These are phyloP conservation scores for Beauveria medogensis DNA, from an alignment of 2,329 filamentous ascomycete species.

Conservation along the genomic window DNA sequence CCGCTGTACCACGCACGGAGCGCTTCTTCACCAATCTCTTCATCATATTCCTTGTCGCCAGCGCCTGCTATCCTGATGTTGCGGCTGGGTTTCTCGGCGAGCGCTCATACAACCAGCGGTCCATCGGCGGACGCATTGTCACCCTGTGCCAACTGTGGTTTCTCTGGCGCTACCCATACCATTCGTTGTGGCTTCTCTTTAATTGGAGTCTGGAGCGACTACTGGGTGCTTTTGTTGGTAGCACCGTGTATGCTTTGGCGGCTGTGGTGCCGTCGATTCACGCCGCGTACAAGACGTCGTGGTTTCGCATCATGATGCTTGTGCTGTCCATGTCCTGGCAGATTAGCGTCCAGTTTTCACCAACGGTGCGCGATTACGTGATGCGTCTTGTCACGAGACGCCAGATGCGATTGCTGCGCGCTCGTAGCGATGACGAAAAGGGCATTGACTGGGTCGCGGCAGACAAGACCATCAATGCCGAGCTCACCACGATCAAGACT, in stretches of 20 bases:
- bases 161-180: slow-evolving; percentile 14
- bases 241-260: slow-evolving; percentile 16
- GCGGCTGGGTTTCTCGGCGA: slow-evolving; percentile 16
- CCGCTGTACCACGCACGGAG: slow-evolving; percentile 12
- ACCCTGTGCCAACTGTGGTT: slow-evolving; percentile 15
- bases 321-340: slow-evolving; percentile 16
- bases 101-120: slow-evolving; percentile 17
- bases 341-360: slow-evolving; percentile 15
- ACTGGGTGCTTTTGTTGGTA: slow-evolving; percentile 15
- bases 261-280: slow-evolving; percentile 14
- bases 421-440: neutral
- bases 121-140: slow-evolving; percentile 16
- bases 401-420: slow-evolving; percentile 12
- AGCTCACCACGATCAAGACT: slow-evolving; percentile 11
- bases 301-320: slow-evolving; percentile 17
- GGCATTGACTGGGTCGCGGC: slow-evolving; percentile 11
- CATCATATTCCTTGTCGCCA: slow-evolving; percentile 16
- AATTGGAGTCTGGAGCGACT: slow-evolving; percentile 17
- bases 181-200: slow-evolving; percentile 16
- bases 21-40: slow-evolving; percentile 14
- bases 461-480: slow-evolving; percentile 11
- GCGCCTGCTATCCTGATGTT: slow-evolving; percentile 15
- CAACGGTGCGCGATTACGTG: slow-evolving; percentile 13
- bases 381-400: slow-evolving; percentile 12
- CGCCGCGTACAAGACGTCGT: slow-evolving; percentile 11